Base-by-base conservation (phyloP, 1,139 yeast species). In the Yamadazyma oceani region DNA sequence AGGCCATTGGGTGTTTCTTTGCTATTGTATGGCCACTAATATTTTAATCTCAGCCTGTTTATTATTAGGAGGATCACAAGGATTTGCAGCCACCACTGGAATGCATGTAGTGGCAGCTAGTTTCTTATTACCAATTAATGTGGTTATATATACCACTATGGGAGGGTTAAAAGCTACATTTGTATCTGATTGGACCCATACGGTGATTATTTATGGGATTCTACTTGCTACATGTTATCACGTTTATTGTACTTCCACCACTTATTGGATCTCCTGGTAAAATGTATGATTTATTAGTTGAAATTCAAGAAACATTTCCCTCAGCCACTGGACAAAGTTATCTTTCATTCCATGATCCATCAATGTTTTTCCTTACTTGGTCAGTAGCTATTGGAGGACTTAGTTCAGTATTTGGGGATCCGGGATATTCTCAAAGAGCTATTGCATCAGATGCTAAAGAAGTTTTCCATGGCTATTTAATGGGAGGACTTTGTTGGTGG, bases 81-180 rank as follows among this genome's bases (percentile, higher is more conserved):
- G 46, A 6, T 49, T 50, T 42, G 32, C 51, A 11, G 45, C 50
- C 12, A 41, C 49, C 8, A 50, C 54, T 31, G 54, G 54, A 5
- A 48, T 50, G 51, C 40, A 50, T 34, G 45, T 46, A 5, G 48
- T 45, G 7, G 55, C 54, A 12, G 53, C 55, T 11, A 41, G 47
- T 35, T 44, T 75, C 51, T 57, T 76, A 32, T 58, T 76, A 31
- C 82, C 82, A 7, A 52, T 75, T 26, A 78, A 80, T 44, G 81
- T 76, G 17, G 68, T 70, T n/a, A 51, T 67, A 13, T 71, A 68
- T 43, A 67, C 69, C 2, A 60, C 65, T 12, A 58, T 70, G 42
- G 76, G 76, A 35, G 76, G 77, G 0, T 52, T 71, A 28, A 59
- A 73, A 42, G 74, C 74, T 3, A 70, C 76, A 1, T 69, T 71